phyloP scores from a whole-genome alignment of 2,329 filamentous ascomycete species.

The Tympanopsis confertula region DNA sequence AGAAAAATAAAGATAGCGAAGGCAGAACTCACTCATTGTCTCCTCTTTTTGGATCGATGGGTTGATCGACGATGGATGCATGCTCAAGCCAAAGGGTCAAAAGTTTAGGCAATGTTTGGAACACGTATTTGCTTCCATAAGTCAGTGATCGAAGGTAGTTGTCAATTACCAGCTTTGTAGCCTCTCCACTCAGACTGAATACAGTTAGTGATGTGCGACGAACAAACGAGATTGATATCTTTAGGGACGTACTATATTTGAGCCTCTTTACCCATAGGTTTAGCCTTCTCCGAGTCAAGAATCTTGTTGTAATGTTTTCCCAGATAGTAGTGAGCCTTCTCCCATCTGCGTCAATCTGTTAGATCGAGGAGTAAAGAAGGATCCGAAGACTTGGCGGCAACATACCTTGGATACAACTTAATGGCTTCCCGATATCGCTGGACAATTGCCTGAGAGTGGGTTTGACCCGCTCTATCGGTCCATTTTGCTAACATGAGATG shows the following conservation, averaged over 20 bases:
- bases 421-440: constrained; percentile 46
- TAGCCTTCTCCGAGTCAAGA: constrained; percentile 49
- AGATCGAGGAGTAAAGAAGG: too few relatives aligned
- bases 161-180: constrained; percentile 54
- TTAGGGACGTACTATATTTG: constrained; percentile 23
- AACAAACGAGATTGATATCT: too few relatives aligned
- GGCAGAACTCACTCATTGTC: neutral
- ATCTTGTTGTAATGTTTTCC: constrained; percentile 61
- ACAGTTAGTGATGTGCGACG: too few relatives aligned
- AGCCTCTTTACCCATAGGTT: constrained; percentile 43
- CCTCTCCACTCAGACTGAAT: constrained; percentile 41
- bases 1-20: neutral
- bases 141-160: constrained; percentile 53
- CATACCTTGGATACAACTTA: constrained; percentile 12
- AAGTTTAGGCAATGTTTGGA: constrained; percentile 54
- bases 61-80: constrained; percentile 38
- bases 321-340: constrained; percentile 60
- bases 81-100: constrained; percentile 60
- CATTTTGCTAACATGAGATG: constrained; percentile 56
- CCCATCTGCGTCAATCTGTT: constrained; percentile 34
- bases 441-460: constrained; percentile 47
- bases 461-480: constrained; percentile 57
- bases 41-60: constrained; percentile 27
- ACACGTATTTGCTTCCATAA: constrained; percentile 59
- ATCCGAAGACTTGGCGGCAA: too few relatives aligned